phyloP scores from a whole-genome alignment of 129 eudicot species.

The Ambrosia trifida region DNA sequence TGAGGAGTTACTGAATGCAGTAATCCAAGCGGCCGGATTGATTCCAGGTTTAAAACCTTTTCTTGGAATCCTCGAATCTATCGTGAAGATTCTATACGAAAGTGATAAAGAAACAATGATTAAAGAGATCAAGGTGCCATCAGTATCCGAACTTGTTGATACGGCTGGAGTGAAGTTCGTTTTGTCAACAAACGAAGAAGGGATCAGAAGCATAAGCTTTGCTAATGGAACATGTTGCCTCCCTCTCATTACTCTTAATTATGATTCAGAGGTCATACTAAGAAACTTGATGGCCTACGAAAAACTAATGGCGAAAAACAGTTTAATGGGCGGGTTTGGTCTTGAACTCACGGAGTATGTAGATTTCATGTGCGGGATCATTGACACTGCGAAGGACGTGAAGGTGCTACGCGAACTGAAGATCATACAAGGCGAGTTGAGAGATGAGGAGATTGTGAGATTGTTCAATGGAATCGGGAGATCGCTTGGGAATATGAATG shows the following conservation, averaged over 20 bases:
- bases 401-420: conserved; percentile 28
- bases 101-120: not conserved
- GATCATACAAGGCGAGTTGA: conserved; percentile 35
- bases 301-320: conserved; percentile 28
- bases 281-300: conserved; percentile 56
- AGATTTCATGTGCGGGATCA: conserved; percentile 59
- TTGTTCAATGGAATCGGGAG: conserved; percentile 58
- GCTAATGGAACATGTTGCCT: conserved; percentile 25
- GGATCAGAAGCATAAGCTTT: conserved; percentile 31
- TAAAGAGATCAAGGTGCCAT: conserved; percentile 50
- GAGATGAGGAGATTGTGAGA: conserved; percentile 37
- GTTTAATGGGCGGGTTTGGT: conserved; percentile 10
- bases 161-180: conserved; percentile 36
- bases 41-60: conserved; percentile 20
- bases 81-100: not conserved
- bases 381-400: conserved; percentile 43
- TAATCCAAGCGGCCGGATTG: not conserved
- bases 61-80: not conserved
- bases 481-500: conserved; percentile 29
- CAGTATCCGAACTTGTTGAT: conserved; percentile 38
- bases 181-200: conserved; percentile 8
- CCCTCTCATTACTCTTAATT: conserved; percentile 31
- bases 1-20: conserved; percentile 10
- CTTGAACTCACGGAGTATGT: conserved; percentile 43
- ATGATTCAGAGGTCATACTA: conserved; percentile 41